Conservation (phyloP, 345 rosid species). For the Moricandia moricandioides region DNA sequence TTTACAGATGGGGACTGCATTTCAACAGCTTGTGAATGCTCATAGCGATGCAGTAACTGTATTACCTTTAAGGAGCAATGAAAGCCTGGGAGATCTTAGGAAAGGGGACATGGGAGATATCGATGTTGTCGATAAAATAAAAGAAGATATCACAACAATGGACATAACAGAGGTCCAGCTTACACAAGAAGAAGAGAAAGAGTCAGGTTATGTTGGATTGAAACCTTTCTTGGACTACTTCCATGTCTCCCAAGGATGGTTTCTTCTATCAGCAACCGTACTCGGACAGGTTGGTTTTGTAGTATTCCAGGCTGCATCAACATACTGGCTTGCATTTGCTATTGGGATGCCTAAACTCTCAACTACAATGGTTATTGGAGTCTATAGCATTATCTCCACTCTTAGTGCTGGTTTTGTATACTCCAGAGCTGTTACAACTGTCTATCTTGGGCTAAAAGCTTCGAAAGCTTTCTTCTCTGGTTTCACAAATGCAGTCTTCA, state of each 20-base stretch:
- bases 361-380: conserved; percentile 47
- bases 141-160: conserved; percentile 35
- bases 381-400: conserved; percentile 51
- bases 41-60: conserved; percentile 54
- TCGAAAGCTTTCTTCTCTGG: conserved; percentile 68
- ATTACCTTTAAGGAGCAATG: conserved; percentile 36
- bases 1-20: conserved; percentile 52
- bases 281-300: conserved; percentile 46
- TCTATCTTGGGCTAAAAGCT: conserved; percentile 61
- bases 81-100: conserved; percentile 25
- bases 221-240: conserved; percentile 69
- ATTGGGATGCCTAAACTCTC: conserved; percentile 50
- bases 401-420: conserved; percentile 52
- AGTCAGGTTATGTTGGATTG: conserved; percentile 58
- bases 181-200: conserved; percentile 67
- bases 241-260: conserved; percentile 46
- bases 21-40: conserved; percentile 75
- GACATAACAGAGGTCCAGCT: conserved; percentile 46
- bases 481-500: conserved; percentile 56
- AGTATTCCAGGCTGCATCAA: conserved; percentile 55
- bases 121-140: conserved; percentile 16
- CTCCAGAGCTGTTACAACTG: conserved; percentile 43
- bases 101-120: conserved; percentile 7
- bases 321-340: conserved; percentile 72
- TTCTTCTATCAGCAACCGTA: conserved; percentile 35